These are phyloP conservation scores for Wickerhamiella sergipiensis DNA, from an alignment of 805 yeast species.

Conservation along the genomic window DNA sequence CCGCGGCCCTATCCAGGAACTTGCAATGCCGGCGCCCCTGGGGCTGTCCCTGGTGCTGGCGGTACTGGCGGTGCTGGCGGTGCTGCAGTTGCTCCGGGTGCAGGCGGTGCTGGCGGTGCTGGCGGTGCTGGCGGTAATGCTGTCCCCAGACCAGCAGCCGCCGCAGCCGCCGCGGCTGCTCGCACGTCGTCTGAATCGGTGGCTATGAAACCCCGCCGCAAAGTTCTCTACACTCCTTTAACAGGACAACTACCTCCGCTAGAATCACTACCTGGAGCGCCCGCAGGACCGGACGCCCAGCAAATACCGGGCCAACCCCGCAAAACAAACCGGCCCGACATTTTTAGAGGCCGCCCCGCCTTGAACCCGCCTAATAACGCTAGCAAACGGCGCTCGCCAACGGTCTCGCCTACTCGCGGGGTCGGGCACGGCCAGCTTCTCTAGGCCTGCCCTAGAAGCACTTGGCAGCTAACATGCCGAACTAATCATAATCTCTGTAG, in stretches of 20 bases:
- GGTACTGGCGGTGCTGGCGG: too few species aligned
- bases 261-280: too few species aligned
- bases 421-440: background rate
- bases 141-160: too few species aligned
- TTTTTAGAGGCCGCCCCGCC: background rate
- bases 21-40: too few species aligned
- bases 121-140: too few species aligned
- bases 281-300: too few species aligned
- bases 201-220: background rate
- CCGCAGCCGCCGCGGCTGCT: background rate
- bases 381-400: background rate
- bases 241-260: background rate
- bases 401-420: background rate
- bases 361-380: background rate
- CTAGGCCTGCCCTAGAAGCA: too few species aligned
- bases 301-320: background rate
- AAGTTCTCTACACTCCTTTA: background rate
- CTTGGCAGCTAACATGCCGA: too few species aligned
- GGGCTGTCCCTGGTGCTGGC: too few species aligned
- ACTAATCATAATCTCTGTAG: too few species aligned
- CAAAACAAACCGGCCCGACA: background rate
- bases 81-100: too few species aligned
- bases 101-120: too few species aligned
- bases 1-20: background rate
- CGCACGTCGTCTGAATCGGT: background rate